Evolutionary conservation across 805 yeast species (phyloP).

Genomic region (Lachancea fermentati): DNA sequence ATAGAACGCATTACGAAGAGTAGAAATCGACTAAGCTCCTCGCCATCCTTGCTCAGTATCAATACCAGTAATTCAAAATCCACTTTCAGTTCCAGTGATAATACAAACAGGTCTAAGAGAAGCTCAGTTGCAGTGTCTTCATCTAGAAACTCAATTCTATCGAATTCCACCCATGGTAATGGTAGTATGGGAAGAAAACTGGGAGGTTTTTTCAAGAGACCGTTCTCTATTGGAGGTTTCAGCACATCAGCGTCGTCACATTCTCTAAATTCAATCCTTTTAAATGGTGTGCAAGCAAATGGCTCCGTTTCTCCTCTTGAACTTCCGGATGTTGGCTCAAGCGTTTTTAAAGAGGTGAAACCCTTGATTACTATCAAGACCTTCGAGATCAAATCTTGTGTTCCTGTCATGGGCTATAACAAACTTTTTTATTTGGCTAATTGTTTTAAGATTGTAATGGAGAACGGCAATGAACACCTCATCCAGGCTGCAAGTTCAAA

Average conservation of each 20-base stretch:
- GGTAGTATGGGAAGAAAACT: slow-evolving; percentile 38
- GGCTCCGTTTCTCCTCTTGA: slow-evolving; percentile 42
- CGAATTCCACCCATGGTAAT: slow-evolving; percentile 18
- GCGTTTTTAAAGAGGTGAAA: slow-evolving; percentile 41
- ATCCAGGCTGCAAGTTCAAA: slow-evolving; percentile 60
- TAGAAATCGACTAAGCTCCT: slow-evolving; percentile 14
- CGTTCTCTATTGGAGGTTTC: slow-evolving; percentile 50
- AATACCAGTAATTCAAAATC: slow-evolving; percentile 10
- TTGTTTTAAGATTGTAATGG: slow-evolving; percentile 39
- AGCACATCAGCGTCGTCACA: slow-evolving; percentile 26
- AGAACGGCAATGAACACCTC: slow-evolving; percentile 48
- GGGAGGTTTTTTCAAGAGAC: slow-evolving; percentile 58
- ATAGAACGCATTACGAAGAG: slow-evolving; percentile 26
- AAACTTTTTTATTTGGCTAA: slow-evolving; percentile 18
- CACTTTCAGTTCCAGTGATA: background rate
- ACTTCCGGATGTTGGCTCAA: slow-evolving; percentile 48
- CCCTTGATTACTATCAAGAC: slow-evolving; percentile 44
- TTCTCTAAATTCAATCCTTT: slow-evolving; percentile 26
- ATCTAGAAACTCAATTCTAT: slow-evolving; percentile 19
- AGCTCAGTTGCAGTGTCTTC: slow-evolving; percentile 18
- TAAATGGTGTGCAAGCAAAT: slow-evolving; percentile 34
- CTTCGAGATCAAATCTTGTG: slow-evolving; percentile 36
- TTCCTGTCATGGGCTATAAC: slow-evolving; percentile 34
- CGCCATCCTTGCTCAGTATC: slow-evolving; percentile 5
- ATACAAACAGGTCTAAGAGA: slow-evolving; percentile 11